Evolutionary conservation across 176 grass and related monocot genomes (phyloP), one percentile per base, ranked within the genome.

Genomic region (Eremochloa ophiuroides): DNA sequence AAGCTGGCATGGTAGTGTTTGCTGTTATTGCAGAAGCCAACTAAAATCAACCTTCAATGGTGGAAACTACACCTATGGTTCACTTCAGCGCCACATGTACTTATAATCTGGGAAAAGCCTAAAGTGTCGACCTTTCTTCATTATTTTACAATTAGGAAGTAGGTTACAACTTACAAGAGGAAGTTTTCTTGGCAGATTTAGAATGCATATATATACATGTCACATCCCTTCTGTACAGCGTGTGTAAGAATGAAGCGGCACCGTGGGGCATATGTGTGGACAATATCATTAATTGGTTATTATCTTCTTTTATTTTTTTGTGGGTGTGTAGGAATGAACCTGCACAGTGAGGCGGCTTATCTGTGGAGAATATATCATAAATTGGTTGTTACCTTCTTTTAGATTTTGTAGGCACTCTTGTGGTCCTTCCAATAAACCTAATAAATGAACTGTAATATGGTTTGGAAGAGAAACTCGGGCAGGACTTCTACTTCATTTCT

Each of bases 221-320:
- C 12, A 67, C 6, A 73, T 42, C 48, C 48, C 67, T 30, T 74
- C 59, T 88, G 78, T 88, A 80, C 67, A 78, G 40, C 7, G 62
- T 65, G 55, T 67, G 68, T 83, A 77, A 87, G 30, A 35, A 66
- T 82, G 66, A 39, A 58, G 46, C 8, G 1, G 56, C 26, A 66
- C 6, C 27, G 46, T n/a, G 56, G 59, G 80, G 34, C 4, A 43
- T 83, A 6, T 56, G 31, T 55, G 55, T 58, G 38, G 43, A 66
- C 46, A 80, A 30, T 9, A 39, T 50, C 14, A 18, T 62, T 58
- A 51, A 4, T 31, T 62, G 20, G 22, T 50, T 56, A 7, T n/a
- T 59, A 17, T 62, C 13, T 71, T 2, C 47, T 22, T 50, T 51
- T 22, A 51, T n/a, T 55, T 55, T 10, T 3, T n/a, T 47, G 7